Evolutionary conservation across 768 basidiomycete genomes (phyloP).

Genomic region (Auricularia auricula-judae): DNA sequence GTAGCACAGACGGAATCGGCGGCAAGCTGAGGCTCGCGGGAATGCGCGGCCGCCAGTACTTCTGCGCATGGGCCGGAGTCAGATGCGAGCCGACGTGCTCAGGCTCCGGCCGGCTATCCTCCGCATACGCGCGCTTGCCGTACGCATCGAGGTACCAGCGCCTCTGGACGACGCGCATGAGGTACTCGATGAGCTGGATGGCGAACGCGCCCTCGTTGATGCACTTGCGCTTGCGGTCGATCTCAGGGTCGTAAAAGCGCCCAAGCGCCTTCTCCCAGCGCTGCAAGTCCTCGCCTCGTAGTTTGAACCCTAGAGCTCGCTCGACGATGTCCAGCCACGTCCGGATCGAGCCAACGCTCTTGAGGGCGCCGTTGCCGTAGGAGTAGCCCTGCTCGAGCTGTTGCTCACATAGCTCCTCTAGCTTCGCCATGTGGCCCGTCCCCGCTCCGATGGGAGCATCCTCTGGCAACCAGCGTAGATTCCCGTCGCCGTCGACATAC

Average conservation of each 20-base stretch:
- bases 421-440: slow-evolving; percentile 26
- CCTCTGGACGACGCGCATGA: slow-evolving; percentile 30
- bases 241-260: slow-evolving; percentile 17
- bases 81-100: no score
- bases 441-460: slow-evolving; percentile 7
- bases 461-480: background rate
- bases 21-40: slow-evolving; percentile 19
- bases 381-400: slow-evolving; percentile 24
- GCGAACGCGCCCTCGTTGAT: slow-evolving; percentile 33
- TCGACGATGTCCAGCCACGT: slow-evolving; percentile 29
- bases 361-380: slow-evolving; percentile 22
- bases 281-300: slow-evolving; percentile 16
- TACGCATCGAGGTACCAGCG: slow-evolving; percentile 30
- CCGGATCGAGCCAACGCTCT: slow-evolving; percentile 15
- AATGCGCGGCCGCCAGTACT: slow-evolving; percentile 11
- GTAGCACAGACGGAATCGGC: slow-evolving; percentile 31
- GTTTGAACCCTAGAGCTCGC: slow-evolving; percentile 15
- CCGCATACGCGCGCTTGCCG: slow-evolving; percentile 16
- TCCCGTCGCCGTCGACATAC: slow-evolving; percentile 15
- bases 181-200: slow-evolving; percentile 33
- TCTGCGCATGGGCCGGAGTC: background rate
- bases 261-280: slow-evolving; percentile 23
- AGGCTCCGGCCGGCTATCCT: slow-evolving; percentile 4
- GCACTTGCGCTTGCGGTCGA: slow-evolving; percentile 11
- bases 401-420: slow-evolving; percentile 25